A percentile compares a stretch with the other conserved stretches of the same genome.
Evolutionary conservation across 108 stramenopile species (phyloP).

Genomic region (Schizochytrium sp.): DNA sequence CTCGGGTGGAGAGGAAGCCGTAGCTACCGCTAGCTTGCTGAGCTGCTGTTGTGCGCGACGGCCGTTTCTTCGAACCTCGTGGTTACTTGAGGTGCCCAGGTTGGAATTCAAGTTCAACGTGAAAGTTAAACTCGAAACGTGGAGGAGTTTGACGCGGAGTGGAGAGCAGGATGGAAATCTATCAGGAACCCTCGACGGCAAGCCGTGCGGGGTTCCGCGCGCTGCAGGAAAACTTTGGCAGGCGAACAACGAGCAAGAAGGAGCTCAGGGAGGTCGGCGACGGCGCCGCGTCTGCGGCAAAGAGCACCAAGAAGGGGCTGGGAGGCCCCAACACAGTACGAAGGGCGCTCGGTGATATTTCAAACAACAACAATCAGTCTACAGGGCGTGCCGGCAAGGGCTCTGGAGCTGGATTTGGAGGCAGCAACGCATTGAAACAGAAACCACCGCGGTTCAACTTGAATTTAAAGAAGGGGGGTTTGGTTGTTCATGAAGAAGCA

Average conservation of each 20-base stretch:
- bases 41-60: too few species aligned
- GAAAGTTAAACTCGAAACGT: background rate
- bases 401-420: background rate
- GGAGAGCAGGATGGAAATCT: background rate
- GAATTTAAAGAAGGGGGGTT: background rate
- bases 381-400: background rate
- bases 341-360: slow-evolving; percentile 52
- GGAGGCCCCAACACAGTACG: background rate
- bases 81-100: background rate
- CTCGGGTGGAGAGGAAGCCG: too few species aligned
- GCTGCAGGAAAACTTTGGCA: background rate
- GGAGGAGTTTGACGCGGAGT: background rate
- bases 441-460: slow-evolving; percentile 31
- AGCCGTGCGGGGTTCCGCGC: background rate
- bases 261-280: background rate
- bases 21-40: too few species aligned
- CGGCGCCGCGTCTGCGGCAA: background rate
- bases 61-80: background rate
- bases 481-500: background rate
- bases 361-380: background rate
- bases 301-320: slow-evolving; percentile 18
- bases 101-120: background rate
- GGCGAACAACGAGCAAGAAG: background rate
- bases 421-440: background rate
- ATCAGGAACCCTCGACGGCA: background rate